Evolutionary conservation across 140 eudicot genomes (phyloP).

Genomic region (Erigeron philadelphicus): DNA sequence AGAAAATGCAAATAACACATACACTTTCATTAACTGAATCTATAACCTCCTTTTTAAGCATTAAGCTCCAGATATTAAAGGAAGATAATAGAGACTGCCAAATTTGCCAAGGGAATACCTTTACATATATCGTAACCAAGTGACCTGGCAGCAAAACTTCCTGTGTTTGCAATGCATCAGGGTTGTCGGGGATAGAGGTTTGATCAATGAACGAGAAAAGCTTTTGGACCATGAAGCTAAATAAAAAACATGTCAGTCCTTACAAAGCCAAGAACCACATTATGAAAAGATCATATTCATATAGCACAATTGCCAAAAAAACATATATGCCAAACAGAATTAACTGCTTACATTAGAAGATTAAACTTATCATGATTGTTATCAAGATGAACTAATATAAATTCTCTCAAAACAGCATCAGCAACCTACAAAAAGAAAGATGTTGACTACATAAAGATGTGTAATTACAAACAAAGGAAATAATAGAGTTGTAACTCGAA

Average conservation of each 20-base stretch:
- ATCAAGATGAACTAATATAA: constrained; percentile 78
- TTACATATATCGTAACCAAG: constrained; percentile 60
- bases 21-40: neutral
- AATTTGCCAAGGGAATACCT: constrained; percentile 44
- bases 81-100: neutral
- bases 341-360: constrained; percentile 65
- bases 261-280: neutral
- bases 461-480: neutral
- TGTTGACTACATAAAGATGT: neutral
- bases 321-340: neutral
- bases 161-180: constrained; percentile 86
- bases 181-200: constrained; percentile 86
- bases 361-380: constrained; percentile 83
- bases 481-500: neutral
- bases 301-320: neutral
- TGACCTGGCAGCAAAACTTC: constrained; percentile 91
- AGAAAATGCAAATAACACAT: constrained; percentile 5
- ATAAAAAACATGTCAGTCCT: constrained; percentile 13
- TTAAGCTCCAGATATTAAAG: neutral
- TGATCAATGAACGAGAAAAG: constrained; percentile 83
- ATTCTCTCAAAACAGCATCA: constrained; percentile 70
- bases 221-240: constrained; percentile 92
- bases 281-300: neutral
- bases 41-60: neutral
- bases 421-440: constrained; percentile 53